These are phyloP conservation scores for Aspergillus tanneri DNA, from an alignment of 2,329 filamentous ascomycete genomes.

Conservation along the genomic window DNA sequence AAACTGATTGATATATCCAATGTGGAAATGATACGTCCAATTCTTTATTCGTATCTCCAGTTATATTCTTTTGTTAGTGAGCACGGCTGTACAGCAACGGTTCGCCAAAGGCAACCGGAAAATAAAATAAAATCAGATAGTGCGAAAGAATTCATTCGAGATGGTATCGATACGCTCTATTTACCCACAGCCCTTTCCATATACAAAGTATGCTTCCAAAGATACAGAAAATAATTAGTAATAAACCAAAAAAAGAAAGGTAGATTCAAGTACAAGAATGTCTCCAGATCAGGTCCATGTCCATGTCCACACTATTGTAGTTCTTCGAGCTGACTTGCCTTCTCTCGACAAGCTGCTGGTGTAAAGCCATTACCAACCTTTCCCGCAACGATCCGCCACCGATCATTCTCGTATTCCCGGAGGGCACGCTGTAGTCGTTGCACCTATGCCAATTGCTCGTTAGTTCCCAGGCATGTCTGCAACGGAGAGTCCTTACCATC, in stretches of 20 bases:
- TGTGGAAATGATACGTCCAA: no score
- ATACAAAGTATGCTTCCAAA: not conserved
- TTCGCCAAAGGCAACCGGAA: not conserved
- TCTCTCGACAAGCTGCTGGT: constrained; percentile 80
- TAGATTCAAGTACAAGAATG: no score
- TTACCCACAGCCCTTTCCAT: not conserved
- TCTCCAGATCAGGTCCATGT: not conserved
- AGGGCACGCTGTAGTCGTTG: constrained; percentile 41
- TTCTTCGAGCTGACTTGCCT: constrained; percentile 46
- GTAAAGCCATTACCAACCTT: constrained; percentile 91
- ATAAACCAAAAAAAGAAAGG: not conserved
- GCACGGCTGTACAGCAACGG: not conserved
- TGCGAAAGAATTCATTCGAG: not conserved
- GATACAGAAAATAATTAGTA: not conserved
- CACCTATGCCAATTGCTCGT: constrained; percentile 28
- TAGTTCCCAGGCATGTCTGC: constrained; percentile 6
- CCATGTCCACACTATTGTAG: not conserved
- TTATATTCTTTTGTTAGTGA: no score
- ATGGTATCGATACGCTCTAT: not conserved
- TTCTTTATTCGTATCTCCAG: no score
- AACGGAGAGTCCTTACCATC: constrained; percentile 58
- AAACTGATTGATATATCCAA: no score
- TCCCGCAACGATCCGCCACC: constrained; percentile 86
- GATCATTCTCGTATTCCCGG: constrained; percentile 58
- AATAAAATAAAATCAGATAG: not conserved